Evolutionary conservation across 306 rosid species (phyloP), one percentile per base, ranked within the genome.

Genomic region (Rosa rugosa): DNA sequence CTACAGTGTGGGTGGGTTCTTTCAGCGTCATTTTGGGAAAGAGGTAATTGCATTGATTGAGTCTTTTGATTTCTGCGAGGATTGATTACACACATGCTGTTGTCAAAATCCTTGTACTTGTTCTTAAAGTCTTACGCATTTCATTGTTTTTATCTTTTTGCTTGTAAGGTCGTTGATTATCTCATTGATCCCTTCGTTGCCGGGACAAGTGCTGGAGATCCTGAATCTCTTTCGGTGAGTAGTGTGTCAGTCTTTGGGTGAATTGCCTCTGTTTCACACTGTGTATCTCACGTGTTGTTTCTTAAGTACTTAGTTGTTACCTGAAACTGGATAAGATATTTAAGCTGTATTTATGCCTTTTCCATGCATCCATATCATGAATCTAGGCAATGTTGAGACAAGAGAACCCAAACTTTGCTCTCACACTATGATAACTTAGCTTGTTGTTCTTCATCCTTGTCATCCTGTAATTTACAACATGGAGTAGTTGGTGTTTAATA

Each of bases 191-290:
- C 99, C 76, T 72, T 94, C 79, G 97, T 94, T 79, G 95, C 91
- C 38, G 99, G 97, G 75, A 86, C 95, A 77, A 92, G 97, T 85
- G 95, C 85, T 79, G 90, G 91, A 46, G 97, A 88, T 86, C 97
- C 99, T 13, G 94, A 91, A 71, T 94, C 95, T 84, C 99, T 94
- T 78, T 92, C 99, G 75, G 99, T 92, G 74, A 92, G 99, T 87
- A 81, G 70, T 85, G 50, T 86, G 80, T 54, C 46, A 36, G 36
- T 41, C 73, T 57, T 80, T 85, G 34, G 65, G 72, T 64, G 60
- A 50, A 46, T 75, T 83, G 40, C 71, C 56, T 31, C 38, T 77
- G 27, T 74, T 83, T 47, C 75, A 9, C 31, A 63, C 46, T 46
- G 41, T 70, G 65, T 67, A 31, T 27, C 22, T 68, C 47, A 66